These are phyloP conservation scores for Nothophoma quercina DNA, from an alignment of 2,329 filamentous ascomycete species.

Conservation along the genomic window DNA sequence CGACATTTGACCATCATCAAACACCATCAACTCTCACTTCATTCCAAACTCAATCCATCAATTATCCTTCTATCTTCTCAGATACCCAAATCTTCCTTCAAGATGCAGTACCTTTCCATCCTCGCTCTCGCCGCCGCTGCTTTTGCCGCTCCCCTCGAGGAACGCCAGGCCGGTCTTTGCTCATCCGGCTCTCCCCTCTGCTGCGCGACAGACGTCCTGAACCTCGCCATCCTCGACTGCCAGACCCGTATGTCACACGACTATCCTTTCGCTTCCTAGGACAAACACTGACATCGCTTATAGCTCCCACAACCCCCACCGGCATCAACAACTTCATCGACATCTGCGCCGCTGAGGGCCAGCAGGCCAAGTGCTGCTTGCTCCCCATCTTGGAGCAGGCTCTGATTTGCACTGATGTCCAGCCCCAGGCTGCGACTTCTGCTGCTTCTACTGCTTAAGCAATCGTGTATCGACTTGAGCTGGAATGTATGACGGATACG, in stretches of 20 bases:
- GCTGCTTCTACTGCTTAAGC: conserved; percentile 6
- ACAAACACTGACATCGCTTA: conserved; percentile 13
- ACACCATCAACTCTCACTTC: conserved; percentile 32
- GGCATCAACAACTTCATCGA: conserved; percentile 55
- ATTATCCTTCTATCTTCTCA: conserved; percentile 14
- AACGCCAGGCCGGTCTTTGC: conserved; percentile 48
- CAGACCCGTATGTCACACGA: conserved; percentile 60
- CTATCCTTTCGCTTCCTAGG: too few species aligned
- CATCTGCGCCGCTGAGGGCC: conserved; percentile 59
- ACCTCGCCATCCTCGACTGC: conserved; percentile 66
- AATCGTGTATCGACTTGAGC: not conserved
- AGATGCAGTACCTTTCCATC: conserved; percentile 47
- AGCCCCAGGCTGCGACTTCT: conserved; percentile 25
- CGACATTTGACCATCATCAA: conserved; percentile 32
- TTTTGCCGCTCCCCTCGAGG: conserved; percentile 41
- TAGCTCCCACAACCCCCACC: conserved; percentile 49
- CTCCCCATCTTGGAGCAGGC: conserved; percentile 59
- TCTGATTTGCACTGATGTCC: conserved; percentile 48
- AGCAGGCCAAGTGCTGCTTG: conserved; percentile 66
- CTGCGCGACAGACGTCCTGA: conserved; percentile 69
- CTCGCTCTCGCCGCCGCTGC: conserved; percentile 42
- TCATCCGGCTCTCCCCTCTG: conserved; percentile 57
- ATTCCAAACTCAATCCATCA: conserved; percentile 21
- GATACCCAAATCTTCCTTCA: conserved; percentile 23
- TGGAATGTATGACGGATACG: not conserved